phyloP scores from a whole-genome alignment of 1,284 basidiomycete species.

The Pseudozyma thailandica region DNA sequence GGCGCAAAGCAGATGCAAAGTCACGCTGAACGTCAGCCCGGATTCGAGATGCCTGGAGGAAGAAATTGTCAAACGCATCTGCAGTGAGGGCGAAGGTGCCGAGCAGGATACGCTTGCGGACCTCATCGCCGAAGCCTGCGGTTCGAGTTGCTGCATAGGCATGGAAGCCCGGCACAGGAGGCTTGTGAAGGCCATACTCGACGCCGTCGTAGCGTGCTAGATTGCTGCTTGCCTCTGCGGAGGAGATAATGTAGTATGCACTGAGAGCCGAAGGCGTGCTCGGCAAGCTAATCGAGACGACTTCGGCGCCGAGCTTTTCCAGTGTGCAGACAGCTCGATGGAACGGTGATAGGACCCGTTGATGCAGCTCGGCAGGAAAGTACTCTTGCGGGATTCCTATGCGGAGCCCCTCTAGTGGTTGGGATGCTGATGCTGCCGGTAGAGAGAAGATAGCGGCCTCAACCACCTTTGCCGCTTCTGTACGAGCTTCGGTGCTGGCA shows the following conservation, averaged over 20 bases:
- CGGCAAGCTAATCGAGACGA: constrained; percentile 82
- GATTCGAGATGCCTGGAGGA: constrained; percentile 87
- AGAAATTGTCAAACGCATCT: constrained; percentile 95
- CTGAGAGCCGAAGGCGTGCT: constrained; percentile 82
- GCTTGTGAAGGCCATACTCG: constrained; percentile 70
- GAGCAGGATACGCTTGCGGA: constrained; percentile 85
- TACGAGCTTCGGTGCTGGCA: constrained; percentile 65
- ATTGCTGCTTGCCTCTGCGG: constrained; percentile 93
- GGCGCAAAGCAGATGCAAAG: constrained; percentile 78
- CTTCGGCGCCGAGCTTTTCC: constrained; percentile 74
- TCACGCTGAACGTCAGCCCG: constrained; percentile 79
- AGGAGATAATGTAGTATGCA: constrained; percentile 94
- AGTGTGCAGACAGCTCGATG: constrained; percentile 73
- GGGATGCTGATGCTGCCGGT: constrained; percentile 2
- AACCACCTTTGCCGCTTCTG: constrained; percentile 10
- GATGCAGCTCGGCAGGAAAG: constrained; percentile 79
- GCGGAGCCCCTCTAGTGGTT: constrained; percentile 71
- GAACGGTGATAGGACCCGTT: constrained; percentile 71
- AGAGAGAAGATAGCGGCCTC: not conserved
- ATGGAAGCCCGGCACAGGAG: constrained; percentile 15
- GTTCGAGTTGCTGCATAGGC: constrained; percentile 70
- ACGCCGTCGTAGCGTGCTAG: constrained; percentile 90
- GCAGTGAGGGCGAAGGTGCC: constrained; percentile 92
- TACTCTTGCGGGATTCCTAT: constrained; percentile 82
- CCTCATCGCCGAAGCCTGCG: constrained; percentile 82